These are phyloP conservation scores for Cicer chorassanicum DNA, from an alignment of 306 rosid genomes.

Conservation along the genomic window DNA sequence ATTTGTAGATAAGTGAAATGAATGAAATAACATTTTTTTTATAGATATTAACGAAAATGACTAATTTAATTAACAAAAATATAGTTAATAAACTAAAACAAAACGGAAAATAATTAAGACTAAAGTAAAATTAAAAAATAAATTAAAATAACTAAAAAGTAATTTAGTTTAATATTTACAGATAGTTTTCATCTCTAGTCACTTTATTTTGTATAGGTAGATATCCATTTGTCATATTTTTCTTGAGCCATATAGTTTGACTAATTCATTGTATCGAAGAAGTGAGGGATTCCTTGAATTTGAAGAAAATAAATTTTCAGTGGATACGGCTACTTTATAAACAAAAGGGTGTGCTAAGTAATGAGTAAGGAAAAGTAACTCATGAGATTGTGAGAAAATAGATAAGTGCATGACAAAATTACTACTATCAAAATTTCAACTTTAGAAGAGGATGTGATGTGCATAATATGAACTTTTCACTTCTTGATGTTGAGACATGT, in stretches of 20 bases:
- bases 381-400: not conserved
- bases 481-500: conserved; percentile 14
- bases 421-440: not conserved
- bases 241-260: conserved; percentile 28
- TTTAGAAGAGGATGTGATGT: not conserved
- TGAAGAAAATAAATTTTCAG: conserved; percentile 29
- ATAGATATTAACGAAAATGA: no score
- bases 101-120: no score
- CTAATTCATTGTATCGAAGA: conserved; percentile 7
- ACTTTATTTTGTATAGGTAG: no score
- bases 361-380: not conserved
- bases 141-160: no score
- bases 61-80: no score
- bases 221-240: conserved; percentile 29
- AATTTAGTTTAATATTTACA: no score
- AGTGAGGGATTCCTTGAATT: conserved; percentile 27
- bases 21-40: no score
- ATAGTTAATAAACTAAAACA: no score
- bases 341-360: not conserved
- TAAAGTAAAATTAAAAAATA: no score
- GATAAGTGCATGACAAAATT: not conserved
- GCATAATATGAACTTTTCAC: not conserved
- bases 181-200: not conserved
- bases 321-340: not conserved
- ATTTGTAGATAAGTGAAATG: no score